Base-by-base conservation (phyloP, 768 basidiomycete species). In the Gyrodon lividus region DNA sequence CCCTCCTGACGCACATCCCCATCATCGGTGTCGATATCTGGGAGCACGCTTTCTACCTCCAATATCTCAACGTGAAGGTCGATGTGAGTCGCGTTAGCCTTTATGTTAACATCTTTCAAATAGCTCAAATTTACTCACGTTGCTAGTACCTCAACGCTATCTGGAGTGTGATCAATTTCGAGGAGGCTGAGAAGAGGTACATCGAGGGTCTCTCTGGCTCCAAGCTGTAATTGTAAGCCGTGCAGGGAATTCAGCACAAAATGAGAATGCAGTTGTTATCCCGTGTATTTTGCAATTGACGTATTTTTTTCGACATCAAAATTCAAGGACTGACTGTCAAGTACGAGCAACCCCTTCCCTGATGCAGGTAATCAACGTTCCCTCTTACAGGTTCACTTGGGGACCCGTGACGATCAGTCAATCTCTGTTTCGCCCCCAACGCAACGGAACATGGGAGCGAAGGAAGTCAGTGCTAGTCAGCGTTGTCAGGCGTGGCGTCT, bases 11-110 rank as follows among this genome's bases (percentile, higher is more conserved):
- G 41, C 86, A 83, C 65, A 71, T 81, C 48, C 91, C 93, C 48
- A 80, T 97, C 74, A 89, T 95, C 60, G 92, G 93, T 39, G 86
- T 97, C 60, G 93, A 95, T 58, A 84, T 95, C 65, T 96, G 93
- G 93, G 92, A 96, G 73, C 93, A 95, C 65, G 91, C 92, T 46
- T 92, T 93, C 77, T 98, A 96, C 76, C 81, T 96, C 61, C 92
- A 98, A 70, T 98, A 98, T 75, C 82, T 88, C 72, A 97, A 96
- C 73, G 92, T 92, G 67, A 96, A 96, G 80, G 83, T 72, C 52
- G 89, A 96, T 61, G 93, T 95, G 64, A 69, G 93, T 80, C 7
- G 35, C 23, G 43, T 33, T 39, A 38, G 23, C 16, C 38, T 44
- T 20, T 33, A 17, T 51, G 51, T 40, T 19, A 37, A 5, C 44